These are phyloP conservation scores for Tuber microsphaerosporum DNA, from an alignment of 495 filamentous ascomycete species.

Conservation along the genomic window DNA sequence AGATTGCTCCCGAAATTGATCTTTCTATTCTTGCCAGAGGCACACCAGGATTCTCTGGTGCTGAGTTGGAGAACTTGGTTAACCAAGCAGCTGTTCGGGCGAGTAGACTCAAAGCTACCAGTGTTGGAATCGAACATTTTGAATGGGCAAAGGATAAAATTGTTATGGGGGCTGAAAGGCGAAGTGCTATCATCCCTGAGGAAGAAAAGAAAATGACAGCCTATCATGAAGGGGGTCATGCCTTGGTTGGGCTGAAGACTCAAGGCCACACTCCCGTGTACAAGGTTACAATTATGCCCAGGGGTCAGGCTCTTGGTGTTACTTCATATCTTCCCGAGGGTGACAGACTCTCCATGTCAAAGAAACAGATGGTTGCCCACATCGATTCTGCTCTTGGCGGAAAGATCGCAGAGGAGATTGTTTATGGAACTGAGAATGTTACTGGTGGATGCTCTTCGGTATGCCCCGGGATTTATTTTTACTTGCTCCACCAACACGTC, in stretches of 20 bases:
- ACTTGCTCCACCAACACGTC: background rate
- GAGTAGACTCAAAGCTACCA: conserved; percentile 64
- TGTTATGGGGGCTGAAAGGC: conserved; percentile 90
- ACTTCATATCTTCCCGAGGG: conserved; percentile 81
- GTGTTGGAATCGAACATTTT: conserved; percentile 71
- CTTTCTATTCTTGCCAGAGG: conserved; percentile 71
- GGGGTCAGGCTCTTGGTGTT: conserved; percentile 74
- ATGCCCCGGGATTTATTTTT: conserved; percentile 42
- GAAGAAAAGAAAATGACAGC: conserved; percentile 85
- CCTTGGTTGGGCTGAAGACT: conserved; percentile 77
- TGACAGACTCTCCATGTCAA: conserved; percentile 74
- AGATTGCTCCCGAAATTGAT: conserved; percentile 70
- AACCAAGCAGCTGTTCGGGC: conserved; percentile 94
- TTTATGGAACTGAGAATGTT: conserved; percentile 80
- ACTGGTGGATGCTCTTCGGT: conserved; percentile 72
- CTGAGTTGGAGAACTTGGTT: conserved; percentile 89
- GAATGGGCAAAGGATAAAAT: conserved; percentile 99
- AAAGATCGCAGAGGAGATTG: conserved; percentile 87
- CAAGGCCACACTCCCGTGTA: conserved; percentile 66
- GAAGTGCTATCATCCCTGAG: conserved; percentile 75
- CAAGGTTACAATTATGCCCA: conserved; percentile 93
- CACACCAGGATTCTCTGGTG: conserved; percentile 87
- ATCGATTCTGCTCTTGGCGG: conserved; percentile 86
- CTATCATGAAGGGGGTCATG: conserved; percentile 95
- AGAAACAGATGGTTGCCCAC: conserved; percentile 61